A percentile compares a stretch with the other conserved stretches of the same genome.
These are phyloP conservation scores for Cercospora berteroae DNA, from an alignment of 2,329 filamentous ascomycete genomes.

Conservation along the genomic window DNA sequence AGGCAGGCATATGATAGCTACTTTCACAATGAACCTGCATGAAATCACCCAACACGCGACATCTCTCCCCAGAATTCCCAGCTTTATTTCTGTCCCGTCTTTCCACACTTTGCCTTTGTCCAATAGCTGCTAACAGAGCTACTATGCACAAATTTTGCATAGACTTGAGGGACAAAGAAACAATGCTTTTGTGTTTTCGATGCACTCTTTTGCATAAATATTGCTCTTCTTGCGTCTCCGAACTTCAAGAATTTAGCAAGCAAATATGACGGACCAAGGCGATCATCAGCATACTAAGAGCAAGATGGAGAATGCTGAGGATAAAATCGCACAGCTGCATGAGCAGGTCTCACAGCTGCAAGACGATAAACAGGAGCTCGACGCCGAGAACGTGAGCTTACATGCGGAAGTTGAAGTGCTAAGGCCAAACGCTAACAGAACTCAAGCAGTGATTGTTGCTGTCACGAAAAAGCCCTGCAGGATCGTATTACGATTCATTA, in stretches of 20 bases:
- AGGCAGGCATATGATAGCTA: not conserved
- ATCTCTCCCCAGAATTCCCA: not conserved
- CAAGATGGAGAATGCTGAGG: not conserved
- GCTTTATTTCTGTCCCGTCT: not conserved
- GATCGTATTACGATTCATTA: too few species aligned
- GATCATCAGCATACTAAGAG: not conserved
- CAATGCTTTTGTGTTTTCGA: not conserved
- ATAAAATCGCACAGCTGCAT: not conserved
- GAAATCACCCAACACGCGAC: not conserved
- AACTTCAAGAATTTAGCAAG: not conserved
- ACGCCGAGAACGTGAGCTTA: too few species aligned
- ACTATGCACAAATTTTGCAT: not conserved
- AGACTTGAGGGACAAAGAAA: not conserved
- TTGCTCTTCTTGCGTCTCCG: not conserved
- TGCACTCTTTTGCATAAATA: not conserved
- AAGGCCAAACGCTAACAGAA: too few species aligned
- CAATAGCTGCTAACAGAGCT: not conserved
- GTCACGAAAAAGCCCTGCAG: too few species aligned
- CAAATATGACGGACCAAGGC: not conserved
- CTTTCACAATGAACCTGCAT: not conserved
- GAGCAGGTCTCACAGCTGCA: not conserved
- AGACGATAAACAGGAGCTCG: too few species aligned
- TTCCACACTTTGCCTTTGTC: not conserved
- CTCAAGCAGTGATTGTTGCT: too few species aligned
- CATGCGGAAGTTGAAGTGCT: too few species aligned